Evolutionary conservation across 352 stramenopile genomes (phyloP).

Genomic region (Globisporangium barbulae): DNA sequence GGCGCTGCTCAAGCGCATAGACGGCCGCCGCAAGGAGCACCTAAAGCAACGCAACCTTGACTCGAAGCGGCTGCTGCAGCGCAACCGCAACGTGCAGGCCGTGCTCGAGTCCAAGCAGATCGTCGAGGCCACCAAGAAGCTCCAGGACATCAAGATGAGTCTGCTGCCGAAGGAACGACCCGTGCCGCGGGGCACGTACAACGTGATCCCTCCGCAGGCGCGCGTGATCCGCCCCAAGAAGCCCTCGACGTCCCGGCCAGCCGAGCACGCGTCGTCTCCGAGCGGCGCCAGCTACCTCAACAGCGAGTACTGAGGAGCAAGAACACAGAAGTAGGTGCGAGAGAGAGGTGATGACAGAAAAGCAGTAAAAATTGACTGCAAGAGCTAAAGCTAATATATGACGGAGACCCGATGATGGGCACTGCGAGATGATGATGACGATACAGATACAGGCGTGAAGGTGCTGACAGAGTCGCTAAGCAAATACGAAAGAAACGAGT

Average conservation of each 20-base stretch:
- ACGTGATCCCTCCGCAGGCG: conserved; percentile 73
- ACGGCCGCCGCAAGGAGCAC: conserved; percentile 92
- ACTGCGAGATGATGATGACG: too few relatives aligned
- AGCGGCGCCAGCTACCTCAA: conserved; percentile 11
- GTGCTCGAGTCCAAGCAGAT: conserved; percentile 93
- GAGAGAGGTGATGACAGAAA: too few relatives aligned
- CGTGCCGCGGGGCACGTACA: conserved; percentile 45
- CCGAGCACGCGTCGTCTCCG: conserved; percentile 16
- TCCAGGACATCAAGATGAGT: conserved; percentile 81
- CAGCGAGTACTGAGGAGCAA: conserved; percentile 10
- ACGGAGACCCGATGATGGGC: background rate
- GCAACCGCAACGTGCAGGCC: conserved; percentile 94
- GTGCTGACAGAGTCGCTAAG: too few relatives aligned
- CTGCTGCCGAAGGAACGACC: conserved; percentile 64
- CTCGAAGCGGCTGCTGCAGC: conserved; percentile 92
- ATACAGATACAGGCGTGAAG: too few relatives aligned
- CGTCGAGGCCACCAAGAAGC: conserved; percentile 64
- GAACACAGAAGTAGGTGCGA: background rate
- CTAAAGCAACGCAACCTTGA: conserved; percentile 92
- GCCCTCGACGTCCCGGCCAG: conserved; percentile 33
- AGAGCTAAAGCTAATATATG: background rate
- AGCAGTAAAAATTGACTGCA: too few relatives aligned
- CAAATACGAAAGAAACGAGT: too few relatives aligned
- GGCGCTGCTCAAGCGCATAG: conserved; percentile 93
- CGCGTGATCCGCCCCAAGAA: conserved; percentile 74